These are phyloP conservation scores for Botrytis galanthina DNA, from an alignment of 2,329 filamentous ascomycete species.

Conservation along the genomic window DNA sequence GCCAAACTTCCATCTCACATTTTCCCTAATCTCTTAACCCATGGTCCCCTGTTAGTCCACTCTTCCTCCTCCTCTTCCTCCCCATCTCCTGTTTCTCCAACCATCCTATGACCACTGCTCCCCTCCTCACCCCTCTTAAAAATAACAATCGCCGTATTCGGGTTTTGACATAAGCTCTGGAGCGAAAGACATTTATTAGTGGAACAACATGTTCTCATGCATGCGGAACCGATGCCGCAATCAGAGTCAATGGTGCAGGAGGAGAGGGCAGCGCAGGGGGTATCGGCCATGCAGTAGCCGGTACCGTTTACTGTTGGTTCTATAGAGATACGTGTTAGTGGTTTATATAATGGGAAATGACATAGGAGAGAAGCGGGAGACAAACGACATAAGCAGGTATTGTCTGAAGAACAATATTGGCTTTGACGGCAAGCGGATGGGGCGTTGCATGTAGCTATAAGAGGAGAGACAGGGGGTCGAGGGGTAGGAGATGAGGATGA, in stretches of 20 bases:
- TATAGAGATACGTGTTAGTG: neutral
- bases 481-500: neutral
- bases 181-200: constrained; percentile 11
- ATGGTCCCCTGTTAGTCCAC: constrained; percentile 7
- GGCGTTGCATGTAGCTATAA: neutral
- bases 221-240: neutral
- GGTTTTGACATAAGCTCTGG: neutral
- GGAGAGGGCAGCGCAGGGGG: constrained; percentile 7
- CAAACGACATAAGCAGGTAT: constrained; percentile 3
- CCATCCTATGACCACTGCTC: neutral
- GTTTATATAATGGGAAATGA: neutral
- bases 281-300: constrained; percentile 16
- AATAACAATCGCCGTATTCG: neutral
- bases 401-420: constrained; percentile 3
- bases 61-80: neutral
- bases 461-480: neutral
- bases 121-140: neutral
- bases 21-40: neutral
- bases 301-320: constrained; percentile 10
- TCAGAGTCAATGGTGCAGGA: neutral
- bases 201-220: constrained; percentile 18
- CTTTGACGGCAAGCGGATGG: neutral
- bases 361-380: neutral
- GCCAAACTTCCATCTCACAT: neutral
- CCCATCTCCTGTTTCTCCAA: neutral